These are phyloP conservation scores for Aspergillus transmontanensis DNA, from an alignment of 2,329 filamentous ascomycete species.

Conservation along the genomic window DNA sequence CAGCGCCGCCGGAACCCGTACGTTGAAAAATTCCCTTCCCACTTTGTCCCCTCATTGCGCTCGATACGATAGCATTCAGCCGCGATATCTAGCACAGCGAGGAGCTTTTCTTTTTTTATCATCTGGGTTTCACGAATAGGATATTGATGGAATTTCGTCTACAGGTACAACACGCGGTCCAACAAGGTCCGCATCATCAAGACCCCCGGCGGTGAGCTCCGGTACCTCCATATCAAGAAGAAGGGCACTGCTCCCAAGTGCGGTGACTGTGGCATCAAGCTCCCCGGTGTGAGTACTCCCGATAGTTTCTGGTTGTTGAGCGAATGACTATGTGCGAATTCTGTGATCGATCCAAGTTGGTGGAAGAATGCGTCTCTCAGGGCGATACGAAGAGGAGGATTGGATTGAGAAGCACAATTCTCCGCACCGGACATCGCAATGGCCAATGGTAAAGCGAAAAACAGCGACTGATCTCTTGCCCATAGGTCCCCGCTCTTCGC, in stretches of 20 bases:
- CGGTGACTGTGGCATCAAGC: slow-evolving; percentile 97
- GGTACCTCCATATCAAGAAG: slow-evolving; percentile 99
- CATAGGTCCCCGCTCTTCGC: slow-evolving; percentile 88
- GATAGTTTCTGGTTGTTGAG: slow-evolving; percentile 19
- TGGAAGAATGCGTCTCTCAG: not conserved
- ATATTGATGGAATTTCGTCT: slow-evolving; percentile 36
- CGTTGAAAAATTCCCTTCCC: slow-evolving; percentile 47
- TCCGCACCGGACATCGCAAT: not conserved
- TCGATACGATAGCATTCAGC: slow-evolving; percentile 21
- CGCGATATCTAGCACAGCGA: slow-evolving; percentile 16
- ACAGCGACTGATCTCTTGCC: slow-evolving; percentile 16
- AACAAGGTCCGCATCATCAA: slow-evolving; percentile 96
- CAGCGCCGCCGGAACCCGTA: slow-evolving; percentile 80
- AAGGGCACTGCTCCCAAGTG: slow-evolving; percentile 97
- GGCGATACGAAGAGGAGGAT: slow-evolving; percentile 11
- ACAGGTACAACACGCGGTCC: slow-evolving; percentile 95
- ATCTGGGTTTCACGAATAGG: slow-evolving; percentile 8
- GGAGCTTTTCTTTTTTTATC: not conserved
- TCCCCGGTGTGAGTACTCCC: slow-evolving; percentile 83
- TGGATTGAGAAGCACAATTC: slow-evolving; percentile 16
- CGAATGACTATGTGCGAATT: slow-evolving; percentile 10
- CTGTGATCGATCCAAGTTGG: slow-evolving; percentile 9
- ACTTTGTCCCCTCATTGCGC: slow-evolving; percentile 20
- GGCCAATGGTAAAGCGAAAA: not conserved
- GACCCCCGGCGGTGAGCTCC: slow-evolving; percentile 93